Evolutionary conservation across 2,329 filamentous ascomycete species (phyloP), one percentile per base, ranked within the genome.

Genomic region (Neofusicoccum kwambonambiense): DNA sequence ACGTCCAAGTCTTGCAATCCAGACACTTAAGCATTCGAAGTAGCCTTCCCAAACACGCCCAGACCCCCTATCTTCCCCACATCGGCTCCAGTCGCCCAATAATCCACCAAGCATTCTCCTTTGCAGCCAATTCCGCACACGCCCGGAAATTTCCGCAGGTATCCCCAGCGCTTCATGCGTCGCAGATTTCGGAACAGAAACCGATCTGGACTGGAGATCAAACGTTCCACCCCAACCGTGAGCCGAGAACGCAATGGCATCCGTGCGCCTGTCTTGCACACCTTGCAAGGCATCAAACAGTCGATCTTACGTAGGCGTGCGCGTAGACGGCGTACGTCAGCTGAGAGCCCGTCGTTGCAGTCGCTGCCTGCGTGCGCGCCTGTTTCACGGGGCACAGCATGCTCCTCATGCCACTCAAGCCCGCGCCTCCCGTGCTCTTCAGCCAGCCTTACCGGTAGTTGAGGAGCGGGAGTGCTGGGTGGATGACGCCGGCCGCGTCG

Each of bases 231-330:
- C 27, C 27, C 27, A 31, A 31, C 27, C 27, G 27, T 31, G 4
- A 31, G 27, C 27, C 27, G 27, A 31, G 27, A 31, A 31, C 27
- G 27, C 27, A 31, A 31, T 31, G 5, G 27, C n/a, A 31, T 49
- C 45, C 45, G 45, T 49, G 45, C 45, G 31, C 7, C 19, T 27
- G 45, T n/a, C 31, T 3, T 9, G 15, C 31, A 35, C 15, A 8
- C 34, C 49, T n/a, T 51, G n/a, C 49, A 31, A 31, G 5, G 4
- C 27, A 31, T 51, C n/a, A n/a, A 19, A 51, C 22, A 22, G 39
- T n/a, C 52, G 37, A 42, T 56, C 54, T 44, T 58, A 58, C 54
- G 54, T 45, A 31, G 54, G n/a, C 27, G 34, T 44, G 54, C 54
- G 34, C 54, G 54, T 27, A 37, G 41, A 31, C 39, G 22, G 54